Percentiles rank a stretch among this genome's conserved stretches.
Evolutionary conservation across 1,284 basidiomycete genomes (phyloP).

Genomic region (Sporisorium exsertum): DNA sequence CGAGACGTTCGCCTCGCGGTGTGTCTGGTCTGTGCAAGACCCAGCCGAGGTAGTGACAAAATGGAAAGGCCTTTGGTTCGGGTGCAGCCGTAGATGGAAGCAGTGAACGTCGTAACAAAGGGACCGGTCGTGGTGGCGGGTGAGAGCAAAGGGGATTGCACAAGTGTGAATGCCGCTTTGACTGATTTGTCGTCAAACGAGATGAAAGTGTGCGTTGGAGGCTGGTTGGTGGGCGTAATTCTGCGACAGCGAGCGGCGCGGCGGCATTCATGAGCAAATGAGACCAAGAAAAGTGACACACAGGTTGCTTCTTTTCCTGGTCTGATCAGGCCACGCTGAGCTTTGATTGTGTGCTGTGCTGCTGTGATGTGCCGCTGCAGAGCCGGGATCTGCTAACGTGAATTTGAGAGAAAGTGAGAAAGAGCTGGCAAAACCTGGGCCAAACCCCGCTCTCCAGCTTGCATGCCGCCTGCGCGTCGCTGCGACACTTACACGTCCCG

Average conservation of each 20-base stretch:
- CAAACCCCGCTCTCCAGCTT: neutral
- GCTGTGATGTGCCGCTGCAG: neutral
- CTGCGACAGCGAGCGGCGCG: neutral
- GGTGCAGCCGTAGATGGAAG: neutral
- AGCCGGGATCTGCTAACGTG: neutral
- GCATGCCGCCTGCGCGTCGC: neutral
- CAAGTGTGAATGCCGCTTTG: too few species aligned
- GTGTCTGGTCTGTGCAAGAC: neutral
- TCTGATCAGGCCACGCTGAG: neutral
- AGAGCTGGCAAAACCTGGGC: neutral
- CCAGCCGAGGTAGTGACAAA: neutral
- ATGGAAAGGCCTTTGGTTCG: neutral
- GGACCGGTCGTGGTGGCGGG: neutral
- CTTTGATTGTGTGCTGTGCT: neutral
- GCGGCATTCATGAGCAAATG: too few species aligned
- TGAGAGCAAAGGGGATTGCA: neutral
- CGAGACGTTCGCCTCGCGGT: neutral
- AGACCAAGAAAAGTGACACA: neutral
- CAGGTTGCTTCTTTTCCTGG: too few species aligned
- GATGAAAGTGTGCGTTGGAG: neutral
- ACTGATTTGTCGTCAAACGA: neutral
- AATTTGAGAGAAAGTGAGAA: neutral
- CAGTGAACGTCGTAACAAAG: neutral
- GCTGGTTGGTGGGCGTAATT: constrained; percentile 1
- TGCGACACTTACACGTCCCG: neutral